A percentile compares a stretch with the other conserved stretches of the same genome.
Evolutionary conservation across 2,329 filamentous ascomycete genomes (phyloP).

Genomic region (Aureobasidium subglaciale): DNA sequence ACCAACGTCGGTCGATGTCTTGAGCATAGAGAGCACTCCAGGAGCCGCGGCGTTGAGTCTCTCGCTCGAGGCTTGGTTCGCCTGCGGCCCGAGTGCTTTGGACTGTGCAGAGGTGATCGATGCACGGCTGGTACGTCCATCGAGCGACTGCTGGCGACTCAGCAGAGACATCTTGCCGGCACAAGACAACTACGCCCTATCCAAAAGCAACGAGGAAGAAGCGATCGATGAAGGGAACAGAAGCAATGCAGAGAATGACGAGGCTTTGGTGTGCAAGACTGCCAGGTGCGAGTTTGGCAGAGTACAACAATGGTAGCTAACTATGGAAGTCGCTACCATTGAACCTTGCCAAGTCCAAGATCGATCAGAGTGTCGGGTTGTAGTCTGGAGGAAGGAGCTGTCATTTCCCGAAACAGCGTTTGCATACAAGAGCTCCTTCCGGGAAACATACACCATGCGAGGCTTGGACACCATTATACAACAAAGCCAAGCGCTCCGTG

Average conservation of each 20-base stretch:
- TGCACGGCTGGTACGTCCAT: slow-evolving; percentile 41
- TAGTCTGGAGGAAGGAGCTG: neutral
- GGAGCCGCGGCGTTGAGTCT: slow-evolving; percentile 27
- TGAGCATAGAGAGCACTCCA: slow-evolving; percentile 44
- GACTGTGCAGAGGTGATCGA: slow-evolving; percentile 38
- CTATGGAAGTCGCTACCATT: neutral
- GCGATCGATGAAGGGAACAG: neutral
- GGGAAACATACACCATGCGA: too few relatives aligned
- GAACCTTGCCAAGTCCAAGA: neutral
- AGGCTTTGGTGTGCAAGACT: too few relatives aligned
- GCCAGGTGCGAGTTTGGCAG: too few relatives aligned
- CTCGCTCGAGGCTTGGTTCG: slow-evolving; percentile 20
- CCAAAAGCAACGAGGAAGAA: neutral
- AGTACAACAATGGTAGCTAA: too few relatives aligned
- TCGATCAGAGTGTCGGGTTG: neutral
- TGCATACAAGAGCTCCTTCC: too few relatives aligned
- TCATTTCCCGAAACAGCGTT: neutral
- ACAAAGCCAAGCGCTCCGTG: too few relatives aligned
- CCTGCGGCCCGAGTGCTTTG: slow-evolving; percentile 22
- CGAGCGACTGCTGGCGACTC: slow-evolving; percentile 38
- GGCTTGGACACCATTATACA: too few relatives aligned
- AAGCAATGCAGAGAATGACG: neutral
- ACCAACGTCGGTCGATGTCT: slow-evolving; percentile 43
- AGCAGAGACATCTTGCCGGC: slow-evolving; percentile 36
- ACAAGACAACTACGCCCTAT: neutral